Base-by-base conservation (phyloP, 306 rosid species). In the Rosa lucieae region DNA sequence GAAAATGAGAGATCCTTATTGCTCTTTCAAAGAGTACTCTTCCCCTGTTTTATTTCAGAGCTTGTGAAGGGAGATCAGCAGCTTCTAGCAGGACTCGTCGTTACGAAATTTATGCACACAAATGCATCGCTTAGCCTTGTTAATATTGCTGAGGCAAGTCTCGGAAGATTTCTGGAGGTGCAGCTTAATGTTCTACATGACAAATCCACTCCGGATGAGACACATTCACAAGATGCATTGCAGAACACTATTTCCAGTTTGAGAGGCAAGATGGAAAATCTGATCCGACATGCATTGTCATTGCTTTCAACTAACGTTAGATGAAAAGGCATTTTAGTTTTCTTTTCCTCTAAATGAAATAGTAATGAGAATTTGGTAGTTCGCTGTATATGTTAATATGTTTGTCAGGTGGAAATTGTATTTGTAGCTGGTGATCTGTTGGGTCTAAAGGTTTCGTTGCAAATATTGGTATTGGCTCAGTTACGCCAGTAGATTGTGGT, bases 21-120 rank as follows among this genome's bases (percentile, higher is more conserved):
- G n/a, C 79, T 85, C 73, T 91, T 90, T 67, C 85, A 86, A 85
- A 87, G 84, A 75, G 65, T 88, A 49, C 77, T 88, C 73, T 87
- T 96, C 82, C 99, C 99, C 26, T 52, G 56, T 73, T 87, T 96
- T 68, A 53, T 93, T 80, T 81, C 96, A 8, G 97, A 93, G 89
- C 94, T 93, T 66, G 96, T 96, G 80, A 93, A 85, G 86, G 93
- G 94, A 56, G 96, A 86, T 86, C 98, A 96, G 85, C 89, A 88
- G 61, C 84, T 96, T 82, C 86, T 96, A 26, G 98, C 98, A 10
- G 98, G 94, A 77, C 88, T 91, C 66, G 51, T 93, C 15, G 94
- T 96, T 77, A 88, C 91, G 20, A 96, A 89, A 82, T 88, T 83
- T 76, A 90, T 90, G 98, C 97, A 89, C 86, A 87, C 90, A 75